Evolutionary conservation across 2,329 filamentous ascomycete genomes (phyloP), one percentile per base, ranked within the genome.

Genomic region (Didymella segeticola): DNA sequence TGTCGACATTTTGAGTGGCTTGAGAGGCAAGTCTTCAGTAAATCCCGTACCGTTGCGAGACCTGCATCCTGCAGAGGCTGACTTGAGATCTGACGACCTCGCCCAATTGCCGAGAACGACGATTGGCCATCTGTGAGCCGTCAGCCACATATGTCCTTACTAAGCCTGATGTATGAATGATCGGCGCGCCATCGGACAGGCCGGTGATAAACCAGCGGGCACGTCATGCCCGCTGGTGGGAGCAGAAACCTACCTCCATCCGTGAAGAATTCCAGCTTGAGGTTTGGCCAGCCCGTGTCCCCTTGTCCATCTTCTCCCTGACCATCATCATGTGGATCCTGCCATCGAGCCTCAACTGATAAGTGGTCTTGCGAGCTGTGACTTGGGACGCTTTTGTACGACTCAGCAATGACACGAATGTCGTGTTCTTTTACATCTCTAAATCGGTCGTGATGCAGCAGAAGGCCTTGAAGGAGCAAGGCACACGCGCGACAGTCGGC

Each of bases 251-350:
- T 70, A 73, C 71, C 68, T 69, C 63, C 59, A 52, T 73, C 70
- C 51, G 70, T 71, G 38, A 69, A 74, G 49, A 71, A 70, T 43
- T 74, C 71, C 1, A 74, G 59, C 33, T 72, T 73, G 39, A 74
- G 61, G 43, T 74, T 70, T 36, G 71, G 68, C 57, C 69, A 69
- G 34, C 60, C 61, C 19, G 58, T 49, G 37, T 62, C 60, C 17
- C 63, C 63, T 22, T 63, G 61, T 39, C 63, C 61, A 30, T 66
- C 57, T 25, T 57, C 37, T 51, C 52, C 52, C n/a, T 46, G 34
- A 11, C 64, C 63, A 25, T 53, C 53, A 12, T 61, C 50, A 19
- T 60, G 58, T 26, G 34, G 53, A 14, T 61, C 53, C 25, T 62
- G 61, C 70, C 71, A 74, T 37, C 70, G 65, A 31, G 71, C 46